Evolutionary conservation across 2,329 filamentous ascomycete genomes (phyloP), one percentile per base, ranked within the genome.

Genomic region (Monilinia fructicola): DNA sequence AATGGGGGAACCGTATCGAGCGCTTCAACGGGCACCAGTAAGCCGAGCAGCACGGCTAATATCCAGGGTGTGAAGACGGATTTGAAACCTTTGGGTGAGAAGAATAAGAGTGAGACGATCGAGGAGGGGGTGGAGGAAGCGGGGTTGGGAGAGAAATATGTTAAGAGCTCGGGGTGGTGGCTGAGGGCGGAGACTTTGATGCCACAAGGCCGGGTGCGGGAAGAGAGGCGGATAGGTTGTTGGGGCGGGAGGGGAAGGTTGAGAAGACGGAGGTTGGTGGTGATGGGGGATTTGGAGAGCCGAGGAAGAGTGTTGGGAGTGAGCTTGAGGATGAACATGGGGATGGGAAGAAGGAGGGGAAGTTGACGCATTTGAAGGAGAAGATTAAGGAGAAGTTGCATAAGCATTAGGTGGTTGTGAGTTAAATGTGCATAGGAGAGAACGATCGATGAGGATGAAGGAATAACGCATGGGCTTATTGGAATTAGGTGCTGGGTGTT

Each of bases 371-470:
- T 69, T 74, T 89, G 52, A 82, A 82, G 68, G 82, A 87, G 67
- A 89, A 88, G 79, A 84, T 91, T 77, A 91, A 90, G 83, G 83
- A 84, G 66, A 90, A 90, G 80, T 78, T 90, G 67, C 87, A 90
- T 77, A 74, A 72, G 63, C 64, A 72, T 58, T 69, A 70, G 21
- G 55, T 11, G 10, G 10, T 52, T 26, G 14, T 52, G 48, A 5
- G 4, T 14, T 14, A 23, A 3, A 3, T 14, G 48, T 52, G 10
- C 1, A 26, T 52, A 11, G 23, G 10, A 3, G 48, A 18, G n/a
- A 55, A 55, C n/a, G 1, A 54, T 21, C 4, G 2, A 46, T 18
- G 44, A 46, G 14, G 10, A 3, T 4, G 14, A 42, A 42, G 40
- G 12, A 42, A 42, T 16, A 42, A 16, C 16, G 40, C 12, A 12